Percentiles rank a stretch among this genome's conserved stretches.
phyloP scores from a whole-genome alignment of 2,329 filamentous ascomycete genomes.

The Pyricularia pennisetigena region DNA sequence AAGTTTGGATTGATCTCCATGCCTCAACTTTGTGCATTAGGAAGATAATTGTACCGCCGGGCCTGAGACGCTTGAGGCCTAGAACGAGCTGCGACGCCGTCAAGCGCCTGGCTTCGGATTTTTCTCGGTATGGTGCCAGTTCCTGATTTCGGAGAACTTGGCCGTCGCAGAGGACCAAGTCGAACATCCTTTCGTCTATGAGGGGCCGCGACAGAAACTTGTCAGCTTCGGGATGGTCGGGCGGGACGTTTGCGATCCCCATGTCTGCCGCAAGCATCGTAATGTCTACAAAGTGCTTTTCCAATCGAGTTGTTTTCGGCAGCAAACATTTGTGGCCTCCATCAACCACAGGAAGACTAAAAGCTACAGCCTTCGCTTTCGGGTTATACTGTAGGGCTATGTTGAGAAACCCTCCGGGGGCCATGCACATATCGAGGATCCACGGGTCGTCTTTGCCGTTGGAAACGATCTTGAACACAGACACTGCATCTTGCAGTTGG shows the following conservation, averaged over 20 bases:
- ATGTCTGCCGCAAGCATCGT: constrained; percentile 42
- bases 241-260: constrained; percentile 21
- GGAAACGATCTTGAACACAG: constrained; percentile 17
- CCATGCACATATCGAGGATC: constrained; percentile 46
- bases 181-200: constrained; percentile 31
- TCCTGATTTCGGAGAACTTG: constrained; percentile 31
- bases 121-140: constrained; percentile 20
- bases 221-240: constrained; percentile 18
- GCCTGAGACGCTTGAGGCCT: constrained; percentile 31
- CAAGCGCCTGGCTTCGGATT: constrained; percentile 25
- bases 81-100: constrained; percentile 29
- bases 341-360: constrained; percentile 27
- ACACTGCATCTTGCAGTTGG: constrained; percentile 26
- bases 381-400: constrained; percentile 25
- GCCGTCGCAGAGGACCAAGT: constrained; percentile 37
- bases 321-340: constrained; percentile 32
- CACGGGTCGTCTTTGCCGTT: constrained; percentile 5
- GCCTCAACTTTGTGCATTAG: constrained; percentile 38
- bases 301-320: constrained; percentile 7
- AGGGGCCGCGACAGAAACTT: constrained; percentile 14
- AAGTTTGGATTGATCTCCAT: constrained; percentile 12
- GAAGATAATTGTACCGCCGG: constrained; percentile 38
- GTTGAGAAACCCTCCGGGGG: constrained; percentile 40
- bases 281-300: constrained; percentile 28
- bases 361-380: constrained; percentile 19